A percentile compares a stretch with the other conserved stretches of the same genome.
These are phyloP conservation scores for Botrytis elliptica DNA, from an alignment of 2,329 filamentous ascomycete species.

Conservation along the genomic window DNA sequence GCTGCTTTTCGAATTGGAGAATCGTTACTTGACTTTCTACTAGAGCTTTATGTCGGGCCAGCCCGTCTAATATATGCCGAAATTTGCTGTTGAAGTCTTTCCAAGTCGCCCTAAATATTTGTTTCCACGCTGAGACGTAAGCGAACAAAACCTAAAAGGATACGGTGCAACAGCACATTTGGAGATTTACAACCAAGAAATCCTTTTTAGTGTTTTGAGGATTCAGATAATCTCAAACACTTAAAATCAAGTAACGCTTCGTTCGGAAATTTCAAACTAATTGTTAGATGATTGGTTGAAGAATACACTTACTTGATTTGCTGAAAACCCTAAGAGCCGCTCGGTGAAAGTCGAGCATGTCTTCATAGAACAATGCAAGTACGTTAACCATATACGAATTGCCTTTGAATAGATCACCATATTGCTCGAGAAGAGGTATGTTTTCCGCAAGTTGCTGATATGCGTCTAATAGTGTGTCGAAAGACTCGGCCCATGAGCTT, in stretches of 20 bases:
- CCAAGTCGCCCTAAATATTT: conserved; percentile 41
- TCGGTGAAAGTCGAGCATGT: conserved; percentile 44
- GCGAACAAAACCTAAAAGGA: background rate
- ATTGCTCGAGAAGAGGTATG: conserved; percentile 41
- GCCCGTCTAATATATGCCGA: conserved; percentile 34
- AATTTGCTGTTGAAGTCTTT: conserved; percentile 37
- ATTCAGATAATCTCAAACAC: too few relatives aligned
- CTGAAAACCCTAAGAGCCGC: conserved; percentile 39
- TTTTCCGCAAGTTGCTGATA: conserved; percentile 43
- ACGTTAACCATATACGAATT: conserved; percentile 38
- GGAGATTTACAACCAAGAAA: too few relatives aligned
- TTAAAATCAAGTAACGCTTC: too few relatives aligned
- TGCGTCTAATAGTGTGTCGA: conserved; percentile 42
- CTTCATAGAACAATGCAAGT: conserved; percentile 41
- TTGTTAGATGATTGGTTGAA: background rate
- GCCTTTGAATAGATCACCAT: conserved; percentile 37
- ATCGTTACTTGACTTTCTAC: conserved; percentile 37
- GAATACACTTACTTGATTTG: conserved; percentile 27
- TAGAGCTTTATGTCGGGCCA: conserved; percentile 35
- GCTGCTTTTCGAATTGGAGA: conserved; percentile 25
- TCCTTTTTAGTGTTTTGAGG: too few relatives aligned
- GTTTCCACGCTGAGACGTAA: conserved; percentile 31
- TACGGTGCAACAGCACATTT: too few relatives aligned
- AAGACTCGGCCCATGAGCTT: conserved; percentile 38
- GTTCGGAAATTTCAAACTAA: too few relatives aligned